These are phyloP conservation scores for Quercus wislizeni DNA, from an alignment of 306 rosid genomes.

Conservation along the genomic window DNA sequence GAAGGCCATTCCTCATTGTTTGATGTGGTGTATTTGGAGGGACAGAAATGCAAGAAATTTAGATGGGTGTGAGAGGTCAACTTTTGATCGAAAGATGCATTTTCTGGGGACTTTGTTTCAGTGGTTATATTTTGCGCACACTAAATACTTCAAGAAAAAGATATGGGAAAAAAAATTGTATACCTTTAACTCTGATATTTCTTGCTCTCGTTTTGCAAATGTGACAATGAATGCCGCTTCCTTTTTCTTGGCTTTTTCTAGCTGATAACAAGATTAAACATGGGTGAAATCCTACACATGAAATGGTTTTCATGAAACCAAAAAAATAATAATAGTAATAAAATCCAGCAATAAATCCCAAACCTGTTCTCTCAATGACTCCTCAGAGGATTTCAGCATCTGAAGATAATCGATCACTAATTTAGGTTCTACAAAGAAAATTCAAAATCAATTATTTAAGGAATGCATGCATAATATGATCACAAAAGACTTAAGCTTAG, in stretches of 20 bases:
- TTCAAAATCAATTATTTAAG: constrained; percentile 13
- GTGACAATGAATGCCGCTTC: constrained; percentile 95
- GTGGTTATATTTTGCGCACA: no score
- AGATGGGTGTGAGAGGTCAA: no score
- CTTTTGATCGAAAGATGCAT: no score
- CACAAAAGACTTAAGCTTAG: background rate
- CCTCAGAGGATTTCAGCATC: constrained; percentile 79
- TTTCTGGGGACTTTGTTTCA: no score
- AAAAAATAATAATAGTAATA: constrained; percentile 4
- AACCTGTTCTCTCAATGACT: constrained; percentile 88
- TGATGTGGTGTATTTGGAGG: no score
- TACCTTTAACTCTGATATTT: constrained; percentile 91
- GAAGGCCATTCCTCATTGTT: no score
- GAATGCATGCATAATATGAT: background rate
- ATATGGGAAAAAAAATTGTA: constrained; percentile 8
- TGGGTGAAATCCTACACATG: constrained; percentile 15
- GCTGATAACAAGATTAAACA: constrained; percentile 40
- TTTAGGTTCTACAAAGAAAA: constrained; percentile 57
- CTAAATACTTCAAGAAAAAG: background rate
- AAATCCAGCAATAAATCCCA: background rate
- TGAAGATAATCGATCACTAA: constrained; percentile 70
- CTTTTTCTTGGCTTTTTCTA: constrained; percentile 95
- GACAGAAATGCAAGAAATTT: no score
- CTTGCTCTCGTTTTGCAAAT: constrained; percentile 92
- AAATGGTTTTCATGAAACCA: background rate